Conservation (phyloP, 1,284 basidiomycete genomes). For the Omphalotus olearius region DNA sequence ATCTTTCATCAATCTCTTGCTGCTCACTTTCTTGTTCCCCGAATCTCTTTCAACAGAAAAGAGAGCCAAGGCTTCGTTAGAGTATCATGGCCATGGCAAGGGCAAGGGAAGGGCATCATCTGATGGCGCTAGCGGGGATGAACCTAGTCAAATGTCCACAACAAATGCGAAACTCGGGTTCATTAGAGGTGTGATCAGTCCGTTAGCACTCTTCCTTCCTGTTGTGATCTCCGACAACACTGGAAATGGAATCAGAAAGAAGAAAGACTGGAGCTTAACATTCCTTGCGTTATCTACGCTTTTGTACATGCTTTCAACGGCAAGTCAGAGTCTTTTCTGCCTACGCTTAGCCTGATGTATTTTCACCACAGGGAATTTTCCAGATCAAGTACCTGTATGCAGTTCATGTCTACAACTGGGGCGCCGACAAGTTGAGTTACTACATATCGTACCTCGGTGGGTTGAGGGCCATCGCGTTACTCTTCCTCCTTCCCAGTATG, state of each 20-base stretch:
- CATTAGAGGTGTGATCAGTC: slow-evolving; percentile 37
- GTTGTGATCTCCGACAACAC: slow-evolving; percentile 29
- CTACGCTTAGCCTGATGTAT: slow-evolving; percentile 8
- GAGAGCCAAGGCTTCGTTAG: slow-evolving; percentile 28
- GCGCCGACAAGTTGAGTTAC: slow-evolving; percentile 38
- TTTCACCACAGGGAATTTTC: slow-evolving; percentile 38
- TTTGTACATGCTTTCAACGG: slow-evolving; percentile 45
- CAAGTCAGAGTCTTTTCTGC: slow-evolving; percentile 23
- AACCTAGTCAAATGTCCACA: neutral
- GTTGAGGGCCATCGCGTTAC: slow-evolving; percentile 40
- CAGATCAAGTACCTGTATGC: slow-evolving; percentile 50
- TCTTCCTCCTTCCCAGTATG: slow-evolving; percentile 46
- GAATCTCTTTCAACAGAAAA: slow-evolving; percentile 54
- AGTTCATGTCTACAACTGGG: slow-evolving; percentile 49
- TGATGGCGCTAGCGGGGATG: slow-evolving; percentile 9
- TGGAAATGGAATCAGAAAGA: slow-evolving; percentile 25
- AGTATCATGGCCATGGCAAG: slow-evolving; percentile 23
- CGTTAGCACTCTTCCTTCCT: slow-evolving; percentile 54
- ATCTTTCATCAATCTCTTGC: slow-evolving; percentile 43
- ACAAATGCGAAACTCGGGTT: slow-evolving; percentile 15
- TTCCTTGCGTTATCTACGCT: slow-evolving; percentile 41
- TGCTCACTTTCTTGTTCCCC: slow-evolving; percentile 58
- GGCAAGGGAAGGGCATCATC: slow-evolving; percentile 21
- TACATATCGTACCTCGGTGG: slow-evolving; percentile 50
- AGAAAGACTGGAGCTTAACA: slow-evolving; percentile 45